A percentile compares a stretch with the other conserved stretches of the same genome.
Conservation (phyloP, 345 rosid species). For the Acer saccharum region DNA sequence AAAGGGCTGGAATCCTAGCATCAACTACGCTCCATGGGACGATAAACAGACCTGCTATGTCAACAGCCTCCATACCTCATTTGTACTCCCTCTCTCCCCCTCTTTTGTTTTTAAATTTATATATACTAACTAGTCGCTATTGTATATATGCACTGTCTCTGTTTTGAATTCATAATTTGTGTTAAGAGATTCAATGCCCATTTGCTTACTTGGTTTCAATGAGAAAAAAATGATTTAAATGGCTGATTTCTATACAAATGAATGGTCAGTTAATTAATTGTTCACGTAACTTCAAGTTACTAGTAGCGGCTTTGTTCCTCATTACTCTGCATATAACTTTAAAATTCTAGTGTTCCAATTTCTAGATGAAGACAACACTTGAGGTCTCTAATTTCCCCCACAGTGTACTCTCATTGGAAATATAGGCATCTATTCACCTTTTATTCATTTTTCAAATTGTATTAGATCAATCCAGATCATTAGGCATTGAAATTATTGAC, state of each 20-base stretch:
- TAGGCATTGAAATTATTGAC: background rate
- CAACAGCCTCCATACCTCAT: conserved; percentile 67
- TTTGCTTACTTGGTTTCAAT: background rate
- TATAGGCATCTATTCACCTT: background rate
- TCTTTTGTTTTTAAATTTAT: background rate
- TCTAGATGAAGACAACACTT: background rate
- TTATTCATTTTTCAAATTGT: no score
- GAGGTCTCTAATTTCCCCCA: background rate
- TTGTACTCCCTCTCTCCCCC: conserved; percentile 38
- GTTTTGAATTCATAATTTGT: background rate
- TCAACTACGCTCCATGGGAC: conserved; percentile 77
- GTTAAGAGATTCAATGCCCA: background rate
- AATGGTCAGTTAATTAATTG: no score
- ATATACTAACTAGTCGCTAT: background rate
- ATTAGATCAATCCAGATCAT: background rate
- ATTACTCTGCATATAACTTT: background rate
- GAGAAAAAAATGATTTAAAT: background rate
- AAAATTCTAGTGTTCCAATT: background rate
- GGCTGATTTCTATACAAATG: no score
- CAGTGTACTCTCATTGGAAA: background rate
- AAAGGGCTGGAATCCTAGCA: conserved; percentile 71
- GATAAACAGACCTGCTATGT: conserved; percentile 74
- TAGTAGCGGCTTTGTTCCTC: background rate
- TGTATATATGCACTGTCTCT: conserved; percentile 3
- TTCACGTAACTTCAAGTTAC: background rate